phyloP scores from a whole-genome alignment of 257 asterid species.

The Nyctanthes arbortristis region DNA sequence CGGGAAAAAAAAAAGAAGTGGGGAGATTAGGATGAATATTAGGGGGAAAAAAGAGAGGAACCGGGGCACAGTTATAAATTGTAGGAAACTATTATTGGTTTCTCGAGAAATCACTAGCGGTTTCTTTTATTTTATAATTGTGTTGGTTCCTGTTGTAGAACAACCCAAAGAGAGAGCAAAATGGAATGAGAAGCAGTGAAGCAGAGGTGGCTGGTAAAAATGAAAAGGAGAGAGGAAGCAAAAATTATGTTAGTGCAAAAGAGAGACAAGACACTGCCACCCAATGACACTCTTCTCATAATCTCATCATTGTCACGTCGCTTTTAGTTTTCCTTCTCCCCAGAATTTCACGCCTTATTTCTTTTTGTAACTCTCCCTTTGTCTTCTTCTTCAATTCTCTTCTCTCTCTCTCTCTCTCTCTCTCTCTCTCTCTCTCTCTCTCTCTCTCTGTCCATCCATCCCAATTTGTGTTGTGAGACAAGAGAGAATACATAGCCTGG shows the following conservation, averaged over 20 bases:
- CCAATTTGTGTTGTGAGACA: not conserved
- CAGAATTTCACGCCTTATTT: slow-evolving; percentile 45
- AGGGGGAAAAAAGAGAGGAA: no score
- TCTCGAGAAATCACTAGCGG: no score
- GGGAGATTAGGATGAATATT: no score
- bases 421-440: not conserved
- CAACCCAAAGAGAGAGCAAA: slow-evolving; percentile 2
- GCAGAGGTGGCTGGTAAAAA: slow-evolving; percentile 7
- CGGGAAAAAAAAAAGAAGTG: no score
- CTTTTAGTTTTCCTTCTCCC: slow-evolving; percentile 35
- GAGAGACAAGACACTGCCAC: not conserved
- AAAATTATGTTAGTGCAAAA: slow-evolving; percentile 8
- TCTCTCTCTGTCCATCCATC: not conserved
- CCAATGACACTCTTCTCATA: slow-evolving; percentile 36
- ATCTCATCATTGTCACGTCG: slow-evolving; percentile 69
- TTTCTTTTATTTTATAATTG: no score
- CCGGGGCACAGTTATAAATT: no score
- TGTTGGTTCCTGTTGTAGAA: no score
- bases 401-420: slow-evolving; percentile 5
- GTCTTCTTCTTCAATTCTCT: slow-evolving; percentile 15
- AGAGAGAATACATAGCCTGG: slow-evolving; percentile 22
- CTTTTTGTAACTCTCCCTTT: not conserved
- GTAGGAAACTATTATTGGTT: no score
- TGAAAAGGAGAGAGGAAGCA: not conserved
- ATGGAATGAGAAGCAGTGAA: slow-evolving; percentile 13